Evolutionary conservation across 148 eudicot genomes (phyloP), one percentile per base, ranked within the genome.

Genomic region (Rhododendron ferrugineum): DNA sequence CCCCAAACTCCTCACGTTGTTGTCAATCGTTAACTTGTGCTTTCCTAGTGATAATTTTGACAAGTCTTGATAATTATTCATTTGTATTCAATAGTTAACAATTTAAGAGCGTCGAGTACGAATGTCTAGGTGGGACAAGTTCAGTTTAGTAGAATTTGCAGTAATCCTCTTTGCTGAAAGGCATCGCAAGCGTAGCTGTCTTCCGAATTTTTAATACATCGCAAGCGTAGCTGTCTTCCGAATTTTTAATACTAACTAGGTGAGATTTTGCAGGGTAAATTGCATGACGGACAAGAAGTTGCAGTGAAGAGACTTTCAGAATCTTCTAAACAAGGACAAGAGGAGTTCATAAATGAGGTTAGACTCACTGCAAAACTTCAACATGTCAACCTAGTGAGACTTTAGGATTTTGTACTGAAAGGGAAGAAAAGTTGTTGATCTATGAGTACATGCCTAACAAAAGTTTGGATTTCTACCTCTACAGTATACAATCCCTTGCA

Each of bases 351-450:
- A 20, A 58, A 58, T 22, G 64, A 58, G 64, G 64, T 58, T 20
- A 58, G 6, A 15, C 64, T 58, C 5, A 58, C 64, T 58, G 64
- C 64, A 11, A 70, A 70, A 70, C 75, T 70, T 14, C 75, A 89
- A 46, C 92, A 90, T 87, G 87, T 90, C 52, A 90, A 90, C 54
- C 78, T 90, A 52, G 88, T 87, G 26, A 85, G 79, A 79, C 80
- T 90, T 46, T 85, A 79, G 90, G 92, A 64, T 88, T 85, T 82
- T 90, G 90, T 86, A 84, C 84, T 3, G 84, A 82, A 88, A 84
- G 80, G 49, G 87, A 88, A 60, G 92, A 90, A 84, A 87, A 89
- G 58, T 79, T 90, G 75, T 2, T 70, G 75, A 70, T 70, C 18
- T 70, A 70, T 70, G 75, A 68, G 32, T 68, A 68, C 37, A 70